phyloP scores from a whole-genome alignment of 2,329 filamentous ascomycete genomes.

The Dothideomycetidae sp. region DNA sequence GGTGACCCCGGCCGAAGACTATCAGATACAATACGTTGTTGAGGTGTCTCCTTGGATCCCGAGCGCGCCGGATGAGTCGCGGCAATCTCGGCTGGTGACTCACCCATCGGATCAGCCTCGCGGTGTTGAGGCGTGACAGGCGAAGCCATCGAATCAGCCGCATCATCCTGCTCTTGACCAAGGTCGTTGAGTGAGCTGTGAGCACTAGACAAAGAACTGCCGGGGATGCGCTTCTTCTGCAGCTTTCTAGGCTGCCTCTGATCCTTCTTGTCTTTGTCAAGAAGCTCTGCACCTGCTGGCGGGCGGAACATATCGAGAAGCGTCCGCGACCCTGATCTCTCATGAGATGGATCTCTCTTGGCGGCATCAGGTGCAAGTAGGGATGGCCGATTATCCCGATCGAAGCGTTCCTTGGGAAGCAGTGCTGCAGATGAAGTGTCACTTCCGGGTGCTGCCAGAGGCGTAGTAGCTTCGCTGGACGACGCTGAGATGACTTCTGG shows the following conservation, averaged over 20 bases:
- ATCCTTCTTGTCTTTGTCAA: constrained; percentile 42
- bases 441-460: constrained; percentile 18
- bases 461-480: constrained; percentile 25
- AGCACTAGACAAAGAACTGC: constrained; percentile 68
- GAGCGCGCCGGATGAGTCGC: constrained; percentile 30
- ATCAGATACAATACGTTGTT: constrained; percentile 48
- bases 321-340: constrained; percentile 18
- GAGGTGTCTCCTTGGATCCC: constrained; percentile 13
- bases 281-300: constrained; percentile 42
- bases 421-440: constrained; percentile 17
- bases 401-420: constrained; percentile 15
- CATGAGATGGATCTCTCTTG: constrained; percentile 13
- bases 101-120: constrained; percentile 15
- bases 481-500: constrained; percentile 27
- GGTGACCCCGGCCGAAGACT: constrained; percentile 55
- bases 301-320: constrained; percentile 57
- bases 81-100: constrained; percentile 14
- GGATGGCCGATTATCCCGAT: constrained; percentile 19
- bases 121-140: constrained; percentile 14
- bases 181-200: constrained; percentile 73
- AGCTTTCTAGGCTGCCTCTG: constrained; percentile 72
- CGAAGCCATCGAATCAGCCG: constrained; percentile 21
- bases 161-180: constrained; percentile 19
- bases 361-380: constrained; percentile 15
- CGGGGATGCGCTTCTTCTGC: constrained; percentile 71